Conservation (phyloP, 2,329 filamentous ascomycete species). For the Seiridium unicorne region DNA sequence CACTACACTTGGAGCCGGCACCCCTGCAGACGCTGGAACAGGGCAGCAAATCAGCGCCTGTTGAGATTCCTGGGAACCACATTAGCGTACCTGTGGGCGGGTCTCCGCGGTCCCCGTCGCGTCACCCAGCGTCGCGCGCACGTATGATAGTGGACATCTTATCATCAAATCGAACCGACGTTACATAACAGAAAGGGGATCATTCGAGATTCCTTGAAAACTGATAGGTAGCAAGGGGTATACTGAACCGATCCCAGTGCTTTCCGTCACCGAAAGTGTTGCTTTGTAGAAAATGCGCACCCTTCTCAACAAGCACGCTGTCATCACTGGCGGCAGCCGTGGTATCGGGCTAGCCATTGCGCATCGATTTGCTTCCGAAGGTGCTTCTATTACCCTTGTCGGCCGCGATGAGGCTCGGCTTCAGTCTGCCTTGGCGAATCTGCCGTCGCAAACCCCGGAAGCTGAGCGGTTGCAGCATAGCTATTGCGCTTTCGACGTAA, state of each 20-base stretch:
- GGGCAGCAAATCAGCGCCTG: constrained; percentile 3
- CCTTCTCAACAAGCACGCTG: constrained; percentile 48
- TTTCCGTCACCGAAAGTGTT: neutral
- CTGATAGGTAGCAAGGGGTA: no score
- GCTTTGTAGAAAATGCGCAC: constrained; percentile 17
- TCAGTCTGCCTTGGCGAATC: constrained; percentile 32
- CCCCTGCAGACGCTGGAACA: neutral
- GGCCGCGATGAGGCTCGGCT: constrained; percentile 53
- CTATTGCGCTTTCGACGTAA: constrained; percentile 20
- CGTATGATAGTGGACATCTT: neutral
- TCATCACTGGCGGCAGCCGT: constrained; percentile 70
- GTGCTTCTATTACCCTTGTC: constrained; percentile 59
- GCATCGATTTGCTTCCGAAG: constrained; percentile 60
- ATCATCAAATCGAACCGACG: no score
- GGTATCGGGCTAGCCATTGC: constrained; percentile 71
- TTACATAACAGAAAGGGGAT: no score
- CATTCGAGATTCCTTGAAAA: no score
- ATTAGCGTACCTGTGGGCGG: neutral
- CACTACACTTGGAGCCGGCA: neutral
- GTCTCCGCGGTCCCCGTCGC: neutral
- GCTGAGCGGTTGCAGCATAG: constrained; percentile 10
- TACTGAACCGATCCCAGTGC: neutral
- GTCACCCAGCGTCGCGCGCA: neutral
- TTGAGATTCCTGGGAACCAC: neutral
- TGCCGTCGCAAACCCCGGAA: constrained; percentile 19